Base-by-base conservation (phyloP, 1,284 basidiomycete genomes). In the Apiotrichum sp. region DNA sequence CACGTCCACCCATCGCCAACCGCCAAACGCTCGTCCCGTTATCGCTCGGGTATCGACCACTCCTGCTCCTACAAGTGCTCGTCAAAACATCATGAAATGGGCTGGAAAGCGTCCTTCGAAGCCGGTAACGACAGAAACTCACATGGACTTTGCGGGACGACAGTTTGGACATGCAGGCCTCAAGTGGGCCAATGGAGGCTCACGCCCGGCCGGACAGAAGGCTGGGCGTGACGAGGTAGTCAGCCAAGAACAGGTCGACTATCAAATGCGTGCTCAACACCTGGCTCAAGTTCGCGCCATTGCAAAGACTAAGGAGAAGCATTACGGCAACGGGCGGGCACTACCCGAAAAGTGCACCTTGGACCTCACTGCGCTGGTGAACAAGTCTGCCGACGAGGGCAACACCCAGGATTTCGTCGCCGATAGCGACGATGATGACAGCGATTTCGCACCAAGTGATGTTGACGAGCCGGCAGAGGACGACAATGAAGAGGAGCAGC, bases 141-240 rank as follows among this genome's bases (percentile, higher is more conserved):
- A 66, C 39, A 45, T 65, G 11, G 63, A 62, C 6, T 62, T 61
- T 48, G 72, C 69, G 6, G 72, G 56, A 11, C 63, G 63, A 10
- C 47, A 58, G 9, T 68, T 62, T 47, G 47, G 58, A 3, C 71
- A 73, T 40, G 59, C 64, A 1, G 56, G 59, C 3, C 41, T 61
- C 14, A 65, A 60, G 35, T 45, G 47, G 3, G 39, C 44, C 1
- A 67, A 71, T 43, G 68, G 52, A 1, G 71, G 69, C 1, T 50
- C 67, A 0, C 56, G 53, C 10, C 69, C 69, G 2, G 65, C 61
- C 1, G 69, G 65, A 2, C 59, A 63, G 47, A 74, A 74, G 47
- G 43, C 56, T 4, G 66, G 65, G 3, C 52, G 68, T 9, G 67
- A 71, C 11, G 47, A 36, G 10, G 43, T 53, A 1, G 40, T 72